Evolutionary conservation across 306 rosid species (phyloP).

Genomic region (Boehmeria nivea): DNA sequence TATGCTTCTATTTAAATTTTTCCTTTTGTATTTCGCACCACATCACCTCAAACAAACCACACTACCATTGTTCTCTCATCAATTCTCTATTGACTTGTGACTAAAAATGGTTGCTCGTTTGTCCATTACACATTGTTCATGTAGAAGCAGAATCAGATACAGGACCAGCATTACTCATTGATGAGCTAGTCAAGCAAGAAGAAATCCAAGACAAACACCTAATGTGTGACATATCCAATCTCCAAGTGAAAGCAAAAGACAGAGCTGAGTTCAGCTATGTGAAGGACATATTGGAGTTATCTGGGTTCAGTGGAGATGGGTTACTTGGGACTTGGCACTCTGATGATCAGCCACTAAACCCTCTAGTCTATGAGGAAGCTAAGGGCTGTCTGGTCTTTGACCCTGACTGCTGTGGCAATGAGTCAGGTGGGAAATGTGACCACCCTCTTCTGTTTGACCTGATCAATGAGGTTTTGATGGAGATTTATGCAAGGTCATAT

Average conservation of each 20-base stretch:
- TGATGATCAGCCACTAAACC: constrained; percentile 50
- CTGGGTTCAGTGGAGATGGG: constrained; percentile 39
- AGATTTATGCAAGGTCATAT: constrained; percentile 56
- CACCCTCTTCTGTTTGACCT: constrained; percentile 70
- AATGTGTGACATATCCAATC: constrained; percentile 19
- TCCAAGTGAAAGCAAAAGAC: constrained; percentile 31
- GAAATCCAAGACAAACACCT: constrained; percentile 1
- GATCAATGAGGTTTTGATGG: constrained; percentile 63
- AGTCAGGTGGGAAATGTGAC: constrained; percentile 30
- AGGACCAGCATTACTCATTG: background rate
- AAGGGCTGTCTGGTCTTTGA: constrained; percentile 47
- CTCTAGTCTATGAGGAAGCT: constrained; percentile 38
- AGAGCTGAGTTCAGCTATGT: constrained; percentile 59
- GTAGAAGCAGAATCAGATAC: constrained; percentile 24
- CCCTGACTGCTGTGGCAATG: constrained; percentile 43
- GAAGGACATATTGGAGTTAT: constrained; percentile 56
- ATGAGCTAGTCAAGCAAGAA: constrained; percentile 1
- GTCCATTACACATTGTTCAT: constrained; percentile 1
- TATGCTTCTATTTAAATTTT: background rate
- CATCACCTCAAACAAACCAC: no score
- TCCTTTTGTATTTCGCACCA: background rate
- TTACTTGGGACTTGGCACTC: constrained; percentile 51
- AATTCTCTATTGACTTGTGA: background rate
- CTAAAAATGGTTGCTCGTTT: constrained; percentile 6
- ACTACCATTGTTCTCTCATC: background rate